phyloP scores from a whole-genome alignment of 306 rosid genomes.

The Fragaria vesca region DNA sequence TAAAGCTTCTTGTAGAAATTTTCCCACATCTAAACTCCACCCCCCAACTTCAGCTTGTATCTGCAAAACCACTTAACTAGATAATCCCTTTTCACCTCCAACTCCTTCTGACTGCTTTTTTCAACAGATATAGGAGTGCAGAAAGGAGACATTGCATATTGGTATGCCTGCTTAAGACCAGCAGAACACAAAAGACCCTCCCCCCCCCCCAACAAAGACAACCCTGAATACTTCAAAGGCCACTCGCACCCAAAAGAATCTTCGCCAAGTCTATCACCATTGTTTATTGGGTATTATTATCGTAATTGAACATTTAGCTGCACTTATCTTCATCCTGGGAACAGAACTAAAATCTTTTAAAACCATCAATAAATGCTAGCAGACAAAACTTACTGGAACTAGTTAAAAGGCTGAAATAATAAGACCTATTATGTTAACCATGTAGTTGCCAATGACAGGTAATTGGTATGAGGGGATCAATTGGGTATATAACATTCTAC shows the following conservation, averaged over 20 bases:
- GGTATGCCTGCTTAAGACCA: not conserved
- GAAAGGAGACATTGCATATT: not conserved
- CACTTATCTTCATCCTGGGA: not conserved
- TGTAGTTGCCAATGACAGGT: not conserved
- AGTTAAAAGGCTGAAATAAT: not conserved
- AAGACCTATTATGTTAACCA: not conserved
- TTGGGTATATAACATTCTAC: not conserved
- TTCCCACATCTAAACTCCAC: not conserved
- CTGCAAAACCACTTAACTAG: not conserved
- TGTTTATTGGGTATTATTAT: not conserved
- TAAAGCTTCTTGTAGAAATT: not conserved
- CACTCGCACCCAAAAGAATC: not conserved
- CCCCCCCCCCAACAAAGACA: not conserved
- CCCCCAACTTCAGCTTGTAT: not conserved
- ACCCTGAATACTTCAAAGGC: not conserved
- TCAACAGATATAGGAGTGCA: not conserved
- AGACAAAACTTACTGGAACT: not conserved
- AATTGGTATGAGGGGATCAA: not conserved
- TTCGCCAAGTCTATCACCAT: not conserved
- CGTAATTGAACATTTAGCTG: not conserved
- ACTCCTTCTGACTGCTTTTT: not conserved
- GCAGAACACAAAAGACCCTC: not conserved
- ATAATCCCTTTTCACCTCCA: not conserved
- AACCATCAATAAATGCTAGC: not conserved
- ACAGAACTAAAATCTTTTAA: not conserved